phyloP scores from a whole-genome alignment of 257 asterid genomes.

The Fraxinus excelsior region DNA sequence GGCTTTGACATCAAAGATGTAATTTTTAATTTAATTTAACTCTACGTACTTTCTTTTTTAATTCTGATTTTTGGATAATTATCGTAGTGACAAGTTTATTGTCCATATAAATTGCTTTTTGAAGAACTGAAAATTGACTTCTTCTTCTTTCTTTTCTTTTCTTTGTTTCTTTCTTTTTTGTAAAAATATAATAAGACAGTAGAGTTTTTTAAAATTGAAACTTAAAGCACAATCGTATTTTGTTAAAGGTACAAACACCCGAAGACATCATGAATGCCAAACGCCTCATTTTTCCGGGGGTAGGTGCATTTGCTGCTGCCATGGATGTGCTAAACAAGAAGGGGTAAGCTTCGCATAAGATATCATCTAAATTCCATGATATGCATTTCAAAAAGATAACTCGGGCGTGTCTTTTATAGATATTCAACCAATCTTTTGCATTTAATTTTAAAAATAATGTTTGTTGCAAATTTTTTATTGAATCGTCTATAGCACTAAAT shows the following conservation, averaged over 20 bases:
- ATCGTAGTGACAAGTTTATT: background rate
- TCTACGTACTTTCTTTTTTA: background rate
- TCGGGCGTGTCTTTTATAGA: background rate
- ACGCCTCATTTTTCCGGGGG: conserved; percentile 92
- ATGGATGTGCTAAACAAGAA: conserved; percentile 81
- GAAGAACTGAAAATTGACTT: background rate
- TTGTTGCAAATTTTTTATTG: background rate
- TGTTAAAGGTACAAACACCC: conserved; percentile 70
- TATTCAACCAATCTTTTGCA: background rate
- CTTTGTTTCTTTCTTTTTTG: background rate
- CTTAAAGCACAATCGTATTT: background rate
- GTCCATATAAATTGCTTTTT: background rate
- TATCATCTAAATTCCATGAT: background rate
- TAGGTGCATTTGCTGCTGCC: conserved; percentile 96
- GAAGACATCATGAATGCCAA: conserved; percentile 82
- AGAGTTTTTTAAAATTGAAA: conserved; percentile 1
- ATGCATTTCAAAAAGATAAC: background rate
- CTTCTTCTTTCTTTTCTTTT: background rate
- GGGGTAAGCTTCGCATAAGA: conserved; percentile 51
- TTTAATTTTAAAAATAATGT: background rate
- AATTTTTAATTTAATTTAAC: conserved; percentile 13
- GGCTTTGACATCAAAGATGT: conserved; percentile 87
- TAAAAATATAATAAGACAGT: background rate
- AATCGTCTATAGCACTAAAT: background rate
- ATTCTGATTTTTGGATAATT: background rate